Evolutionary conservation across 2,329 filamentous ascomycete genomes (phyloP), one percentile per base, ranked within the genome.

Genomic region (Colletotrichum sp.): DNA sequence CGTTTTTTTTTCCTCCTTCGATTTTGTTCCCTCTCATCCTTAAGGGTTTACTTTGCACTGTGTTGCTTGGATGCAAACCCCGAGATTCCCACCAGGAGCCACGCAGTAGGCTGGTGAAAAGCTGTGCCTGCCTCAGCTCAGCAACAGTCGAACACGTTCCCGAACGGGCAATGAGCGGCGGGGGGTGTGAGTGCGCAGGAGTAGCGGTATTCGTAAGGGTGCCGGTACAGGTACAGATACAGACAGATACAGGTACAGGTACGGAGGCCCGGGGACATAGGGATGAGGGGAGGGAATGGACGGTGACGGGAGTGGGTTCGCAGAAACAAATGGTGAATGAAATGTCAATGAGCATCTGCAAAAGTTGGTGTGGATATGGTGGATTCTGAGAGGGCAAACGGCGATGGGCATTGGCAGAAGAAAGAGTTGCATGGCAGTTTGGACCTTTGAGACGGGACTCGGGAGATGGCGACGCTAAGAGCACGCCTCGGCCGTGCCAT

Each of bases 41-140:
- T 48, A 68, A 71, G 72, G 52, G 61, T 75, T 75, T 61, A 61
- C 61, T 66, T 69, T 66, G 72, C 71, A 69, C 30, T 28, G 28
- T 16, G 56, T 60, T 30, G 58, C 56, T 61, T 30, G 18, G 28
- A 12, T 34, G 28, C 72, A 72, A 62, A 75, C 55, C 61, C 72
- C 72, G 72, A 75, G n/a, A 62, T 67, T 71, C n/a, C 73, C 58
- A 22, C 66, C 32, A 18, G 22, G 55, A 36, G 30, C 15, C n/a
- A 34, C 60, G 30, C n/a, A 62, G 60, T 60, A 60, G 13, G 56
- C 16, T 32, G 32, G 39, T n/a, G 58, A 58, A 71, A 30, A 66
- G 64, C 60, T 56, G 67, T 48, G 36, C 8, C 30, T 52, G 36
- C 52, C 72, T 71, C 72, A 71, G 60, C 36, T 52, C 71, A 75